Evolutionary conservation across 2,329 filamentous ascomycete genomes (phyloP).

Genomic region (Erysiphe neolycopersici): DNA sequence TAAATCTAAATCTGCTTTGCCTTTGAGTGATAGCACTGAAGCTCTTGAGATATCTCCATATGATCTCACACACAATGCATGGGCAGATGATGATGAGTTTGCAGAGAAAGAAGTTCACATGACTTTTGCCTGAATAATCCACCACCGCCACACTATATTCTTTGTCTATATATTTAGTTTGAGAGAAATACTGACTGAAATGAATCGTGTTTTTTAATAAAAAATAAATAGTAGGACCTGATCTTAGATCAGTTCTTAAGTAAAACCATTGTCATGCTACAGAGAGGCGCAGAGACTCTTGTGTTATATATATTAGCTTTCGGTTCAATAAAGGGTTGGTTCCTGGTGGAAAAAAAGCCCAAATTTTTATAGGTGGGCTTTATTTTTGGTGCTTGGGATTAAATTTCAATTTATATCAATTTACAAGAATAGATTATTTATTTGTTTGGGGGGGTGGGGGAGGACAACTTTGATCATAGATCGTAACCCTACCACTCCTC

Average conservation of each 20-base stretch:
- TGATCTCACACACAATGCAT: slow-evolving; percentile 27
- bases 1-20: not conserved
- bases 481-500: no score
- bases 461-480: no score
- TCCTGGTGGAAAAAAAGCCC: no score
- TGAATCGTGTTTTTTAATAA: not conserved
- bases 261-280: not conserved
- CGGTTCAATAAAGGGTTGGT: no score
- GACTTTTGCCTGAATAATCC: slow-evolving; percentile 29
- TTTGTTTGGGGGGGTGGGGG: no score
- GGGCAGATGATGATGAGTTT: slow-evolving; percentile 41
- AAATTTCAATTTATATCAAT: no score
- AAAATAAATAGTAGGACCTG: not conserved
- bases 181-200: not conserved
- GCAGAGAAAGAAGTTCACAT: slow-evolving; percentile 51
- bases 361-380: no score
- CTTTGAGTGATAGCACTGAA: not conserved
- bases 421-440: no score
- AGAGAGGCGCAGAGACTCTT: not conserved
- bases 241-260: not conserved
- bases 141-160: not conserved
- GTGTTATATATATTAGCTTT: no score
- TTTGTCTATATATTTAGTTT: not conserved
- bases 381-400: no score
- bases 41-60: slow-evolving; percentile 16